phyloP scores from a whole-genome alignment of 2,329 filamentous ascomycete species.

The Cladophialophora carrionii region DNA sequence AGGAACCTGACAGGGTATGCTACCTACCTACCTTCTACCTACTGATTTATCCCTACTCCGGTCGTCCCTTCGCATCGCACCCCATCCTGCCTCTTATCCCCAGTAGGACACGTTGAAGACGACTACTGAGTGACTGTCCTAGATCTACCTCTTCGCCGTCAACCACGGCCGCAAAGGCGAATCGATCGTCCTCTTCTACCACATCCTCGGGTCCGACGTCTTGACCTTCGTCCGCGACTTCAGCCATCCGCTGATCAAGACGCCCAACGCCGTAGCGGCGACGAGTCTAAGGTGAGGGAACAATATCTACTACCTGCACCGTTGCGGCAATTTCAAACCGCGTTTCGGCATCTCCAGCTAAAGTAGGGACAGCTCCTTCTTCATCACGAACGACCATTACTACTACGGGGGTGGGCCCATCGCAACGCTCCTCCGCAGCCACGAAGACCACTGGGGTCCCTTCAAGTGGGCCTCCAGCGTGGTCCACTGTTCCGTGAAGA shows the following conservation, averaged over 20 bases:
- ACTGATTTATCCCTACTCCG: background rate
- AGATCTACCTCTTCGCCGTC: slow-evolving; percentile 33
- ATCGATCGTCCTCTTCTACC: slow-evolving; percentile 26
- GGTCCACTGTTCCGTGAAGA: slow-evolving; percentile 22
- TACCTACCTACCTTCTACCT: background rate
- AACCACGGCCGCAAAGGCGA: slow-evolving; percentile 29
- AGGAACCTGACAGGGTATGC: slow-evolving; percentile 23
- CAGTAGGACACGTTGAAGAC: too few relatives aligned
- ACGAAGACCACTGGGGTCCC: slow-evolving; percentile 27
- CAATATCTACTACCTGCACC: background rate
- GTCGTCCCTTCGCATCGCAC: background rate
- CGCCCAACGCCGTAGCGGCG: slow-evolving; percentile 30
- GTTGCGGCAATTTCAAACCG: too few relatives aligned
- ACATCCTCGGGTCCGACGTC: slow-evolving; percentile 24
- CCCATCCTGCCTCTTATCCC: too few relatives aligned
- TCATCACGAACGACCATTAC: slow-evolving; percentile 35
- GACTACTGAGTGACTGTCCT: too few relatives aligned
- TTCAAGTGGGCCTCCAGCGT: slow-evolving; percentile 29
- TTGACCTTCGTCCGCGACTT: slow-evolving; percentile 27
- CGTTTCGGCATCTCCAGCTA: background rate
- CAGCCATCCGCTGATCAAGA: slow-evolving; percentile 28
- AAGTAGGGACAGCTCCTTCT: slow-evolving; percentile 23
- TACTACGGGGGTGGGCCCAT: slow-evolving; percentile 25
- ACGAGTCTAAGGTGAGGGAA: slow-evolving; percentile 21
- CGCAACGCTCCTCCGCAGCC: slow-evolving; percentile 21